Percentiles rank a stretch among this genome's conserved stretches.
phyloP scores from a whole-genome alignment of 441 rosid genomes.

The Brassica balearica region DNA sequence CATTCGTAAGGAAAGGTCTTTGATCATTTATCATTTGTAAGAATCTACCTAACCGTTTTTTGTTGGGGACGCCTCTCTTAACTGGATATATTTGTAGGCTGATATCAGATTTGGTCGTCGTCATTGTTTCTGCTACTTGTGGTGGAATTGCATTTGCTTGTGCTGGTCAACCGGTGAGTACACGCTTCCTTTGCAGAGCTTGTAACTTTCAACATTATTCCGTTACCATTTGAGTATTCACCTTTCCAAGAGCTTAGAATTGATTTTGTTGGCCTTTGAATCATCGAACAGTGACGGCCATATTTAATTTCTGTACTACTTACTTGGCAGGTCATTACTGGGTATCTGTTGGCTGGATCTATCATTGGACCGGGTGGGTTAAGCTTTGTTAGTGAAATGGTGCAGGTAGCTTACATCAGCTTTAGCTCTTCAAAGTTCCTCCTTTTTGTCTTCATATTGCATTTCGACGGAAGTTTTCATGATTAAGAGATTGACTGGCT shows the following conservation, averaged over 20 bases:
- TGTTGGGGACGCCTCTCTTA: constrained; percentile 31
- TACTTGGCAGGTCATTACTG: constrained; percentile 85
- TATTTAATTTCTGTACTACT: constrained; percentile 25
- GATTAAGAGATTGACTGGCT: neutral
- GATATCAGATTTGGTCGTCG: constrained; percentile 94
- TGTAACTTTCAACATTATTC: constrained; percentile 24
- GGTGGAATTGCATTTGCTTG: constrained; percentile 99
- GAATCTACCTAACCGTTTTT: neutral
- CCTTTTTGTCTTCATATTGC: constrained; percentile 13
- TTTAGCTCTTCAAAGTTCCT: constrained; percentile 26
- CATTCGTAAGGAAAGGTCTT: constrained; percentile 4
- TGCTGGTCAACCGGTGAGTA: constrained; percentile 96
- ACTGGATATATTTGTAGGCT: constrained; percentile 55
- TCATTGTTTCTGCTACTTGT: constrained; percentile 96
- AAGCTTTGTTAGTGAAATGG: constrained; percentile 96
- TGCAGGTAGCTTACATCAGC: constrained; percentile 72
- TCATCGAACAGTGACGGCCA: neutral
- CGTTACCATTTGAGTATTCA: constrained; percentile 29
- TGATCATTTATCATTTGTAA: neutral
- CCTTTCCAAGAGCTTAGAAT: neutral
- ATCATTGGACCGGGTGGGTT: constrained; percentile 96
- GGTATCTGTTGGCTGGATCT: constrained; percentile 94
- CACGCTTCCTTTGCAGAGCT: constrained; percentile 27
- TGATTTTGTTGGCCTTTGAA: constrained; percentile 11
- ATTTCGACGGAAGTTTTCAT: neutral